Base-by-base conservation (phyloP, 495 filamentous ascomycete genomes). In the Penicillium psychrofluorescens region DNA sequence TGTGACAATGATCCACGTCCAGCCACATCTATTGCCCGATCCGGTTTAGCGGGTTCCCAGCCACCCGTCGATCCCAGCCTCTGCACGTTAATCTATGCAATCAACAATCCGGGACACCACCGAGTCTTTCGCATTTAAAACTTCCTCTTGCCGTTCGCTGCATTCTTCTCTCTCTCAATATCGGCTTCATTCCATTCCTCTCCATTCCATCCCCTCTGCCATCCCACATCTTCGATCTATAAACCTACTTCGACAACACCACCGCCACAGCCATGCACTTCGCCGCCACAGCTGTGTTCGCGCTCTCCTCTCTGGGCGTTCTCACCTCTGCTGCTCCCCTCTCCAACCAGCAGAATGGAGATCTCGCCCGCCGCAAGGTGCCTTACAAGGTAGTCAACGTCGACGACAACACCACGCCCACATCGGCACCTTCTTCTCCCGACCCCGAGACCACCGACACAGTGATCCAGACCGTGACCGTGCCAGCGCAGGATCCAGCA, bases 361-460 rank as follows among this genome's bases (percentile, higher is more conserved):
- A 56, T 35, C 35, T 69, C 11, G 42, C 48, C 43, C 64, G 62
- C 46, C 53, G 64, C 47, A 51, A 51, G 40, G 51, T 56, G 28
- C 48, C 54, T 14, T 77, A 77, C 48, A 57, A 64, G 6, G 63
- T 77, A 28, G 74, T 76, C 44, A 71, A 74, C 43, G 74, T 76
- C 14, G 71, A 62, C 30, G 68, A 66, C 27, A 54, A 60, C 2
- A 22, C 22, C 22, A 22, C 22, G 3, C 22, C 22, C 2, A 22
- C 22, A 0, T 22, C 22, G 22, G 6, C 22, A 22, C 22, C 22
- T 22, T 22, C 22, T 4, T 43, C 53, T 9, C 48, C 56, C 14
- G 58, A 52, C 38, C 49, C 54, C 11, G 40, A 53, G 12, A 36
- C 51, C 32, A 54, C 59, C 15, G 48, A 44, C 22, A 22, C 22